Percentiles rank a stretch among this genome's conserved stretches.
These are phyloP conservation scores for Xylaria sp. DNA, from an alignment of 2,329 filamentous ascomycete species.

Conservation along the genomic window DNA sequence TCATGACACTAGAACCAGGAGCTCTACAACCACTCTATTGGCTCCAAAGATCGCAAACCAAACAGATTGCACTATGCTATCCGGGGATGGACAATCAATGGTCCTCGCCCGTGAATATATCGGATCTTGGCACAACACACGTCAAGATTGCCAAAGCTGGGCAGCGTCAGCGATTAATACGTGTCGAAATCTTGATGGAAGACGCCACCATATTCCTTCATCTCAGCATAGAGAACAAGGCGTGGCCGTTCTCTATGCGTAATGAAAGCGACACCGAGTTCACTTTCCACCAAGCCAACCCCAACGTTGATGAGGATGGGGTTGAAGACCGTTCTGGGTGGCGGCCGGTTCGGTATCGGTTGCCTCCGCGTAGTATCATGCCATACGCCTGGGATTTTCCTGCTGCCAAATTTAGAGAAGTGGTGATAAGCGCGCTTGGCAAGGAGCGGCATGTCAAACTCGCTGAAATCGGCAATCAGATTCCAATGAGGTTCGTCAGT, in stretches of 20 bases:
- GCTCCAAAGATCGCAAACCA: conserved; percentile 82
- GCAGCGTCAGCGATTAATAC: conserved; percentile 87
- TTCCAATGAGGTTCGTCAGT: conserved; percentile 90
- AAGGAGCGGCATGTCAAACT: conserved; percentile 93
- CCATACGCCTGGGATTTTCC: conserved; percentile 99
- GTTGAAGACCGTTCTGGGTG: conserved; percentile 85
- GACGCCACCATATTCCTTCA: conserved; percentile 93
- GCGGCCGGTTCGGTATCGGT: conserved; percentile 90
- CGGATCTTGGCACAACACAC: conserved; percentile 90
- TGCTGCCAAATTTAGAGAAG: conserved; percentile 93
- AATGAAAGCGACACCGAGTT: conserved; percentile 98
- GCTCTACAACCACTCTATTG: conserved; percentile 89
- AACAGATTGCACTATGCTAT: conserved; percentile 93
- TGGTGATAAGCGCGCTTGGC: conserved; percentile 81
- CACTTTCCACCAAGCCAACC: conserved; percentile 94
- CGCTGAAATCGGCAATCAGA: conserved; percentile 94
- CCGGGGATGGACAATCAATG: conserved; percentile 96
- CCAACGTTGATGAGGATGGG: conserved; percentile 91
- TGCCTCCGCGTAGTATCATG: conserved; percentile 97
- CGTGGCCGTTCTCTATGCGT: conserved; percentile 98
- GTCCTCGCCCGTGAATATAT: conserved; percentile 98
- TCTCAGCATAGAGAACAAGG: conserved; percentile 88
- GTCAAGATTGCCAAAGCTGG: conserved; percentile 93
- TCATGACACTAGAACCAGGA: conserved; percentile 80
- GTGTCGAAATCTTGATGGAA: conserved; percentile 91